Evolutionary conservation across 371 early-diverging fungal species (phyloP), one percentile per base, ranked within the genome.

Genomic region (Apophysomyces ossiformis): DNA sequence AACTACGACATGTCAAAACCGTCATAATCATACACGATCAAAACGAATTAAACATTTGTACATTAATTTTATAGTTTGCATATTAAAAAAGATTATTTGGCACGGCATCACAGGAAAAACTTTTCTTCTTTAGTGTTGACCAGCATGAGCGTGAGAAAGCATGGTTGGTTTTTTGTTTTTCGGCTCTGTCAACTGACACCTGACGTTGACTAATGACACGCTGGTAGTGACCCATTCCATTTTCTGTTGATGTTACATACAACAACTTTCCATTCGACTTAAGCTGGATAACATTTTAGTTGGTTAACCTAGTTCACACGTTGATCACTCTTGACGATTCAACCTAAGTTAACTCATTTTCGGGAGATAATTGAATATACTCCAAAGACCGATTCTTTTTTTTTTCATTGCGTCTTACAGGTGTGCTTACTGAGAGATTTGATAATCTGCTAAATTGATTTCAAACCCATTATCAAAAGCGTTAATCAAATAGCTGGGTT

Each of bases 131-230:
- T 26, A 21, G 21, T 6, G 1, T 18, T 32, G 54, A 26, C 21
- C 21, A 18, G 21, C 15, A 16, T 50, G n/a, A 2, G 7, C 54
- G 54, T 50, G 54, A 26, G 54, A 21, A 21, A 18, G n/a, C 21
- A 9, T 18, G 4, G 16, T 1, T 15, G 26, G 54, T 9, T 18
- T 9, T 8, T 4, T 15, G 50, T 18, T n/a, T 7, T 16, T n/a
- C 32, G 32, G 21, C 8, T 50, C 9, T 50, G 54, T 50, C 54
- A 50, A 50, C 2, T 50, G 54, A 50, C 21, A 50, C 54, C 54
- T 26, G 2, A 50, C 21, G 54, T 32, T 50, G 54, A 50, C 35
- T 18, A 50, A 50, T 50, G 1, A 3, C 21, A 3, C 41, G 21
- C 3, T 26, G 2, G 2, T 26, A 26, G 32, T n/a, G 3, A 1